A percentile compares a stretch with the other conserved stretches of the same genome.
Conservation (phyloP, 2,329 filamentous ascomycete genomes). For the Apiospora hydei region DNA sequence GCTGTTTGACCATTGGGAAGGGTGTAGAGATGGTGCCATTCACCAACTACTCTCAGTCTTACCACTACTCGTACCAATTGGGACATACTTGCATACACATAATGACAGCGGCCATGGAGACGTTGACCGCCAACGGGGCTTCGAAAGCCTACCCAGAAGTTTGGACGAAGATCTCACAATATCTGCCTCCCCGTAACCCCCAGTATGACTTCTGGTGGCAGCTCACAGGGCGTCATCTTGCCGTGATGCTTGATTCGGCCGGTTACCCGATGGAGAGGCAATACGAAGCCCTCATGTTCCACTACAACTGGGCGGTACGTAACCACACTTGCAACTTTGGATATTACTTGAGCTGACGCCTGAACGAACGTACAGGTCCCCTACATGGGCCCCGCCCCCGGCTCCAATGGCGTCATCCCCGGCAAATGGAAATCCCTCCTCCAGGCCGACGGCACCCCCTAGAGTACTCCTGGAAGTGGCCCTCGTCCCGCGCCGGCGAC, state of each 20-base stretch:
- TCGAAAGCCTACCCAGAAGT: no score
- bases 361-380: not conserved
- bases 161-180: constrained; percentile 26
- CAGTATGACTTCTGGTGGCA: constrained; percentile 28
- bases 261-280: constrained; percentile 27
- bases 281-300: constrained; percentile 27
- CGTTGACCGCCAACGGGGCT: no score
- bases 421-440: constrained; percentile 21
- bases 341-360: no score
- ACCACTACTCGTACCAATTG: no score
- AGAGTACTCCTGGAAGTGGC: constrained; percentile 31
- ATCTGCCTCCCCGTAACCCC: constrained; percentile 25
- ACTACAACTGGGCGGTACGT: not conserved
- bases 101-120: no score
- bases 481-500: not conserved
- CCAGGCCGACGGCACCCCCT: constrained; percentile 2
- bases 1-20: no score
- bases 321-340: not conserved
- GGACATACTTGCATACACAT: no score
- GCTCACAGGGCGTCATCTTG: constrained; percentile 27
- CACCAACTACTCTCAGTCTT: no score
- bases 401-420: constrained; percentile 7
- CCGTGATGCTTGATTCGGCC: constrained; percentile 27
- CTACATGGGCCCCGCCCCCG: constrained; percentile 27
- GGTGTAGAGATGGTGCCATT: no score